These are phyloP conservation scores for Veloporphyrellus conicus DNA, from an alignment of 1,284 basidiomycete genomes.

Conservation along the genomic window DNA sequence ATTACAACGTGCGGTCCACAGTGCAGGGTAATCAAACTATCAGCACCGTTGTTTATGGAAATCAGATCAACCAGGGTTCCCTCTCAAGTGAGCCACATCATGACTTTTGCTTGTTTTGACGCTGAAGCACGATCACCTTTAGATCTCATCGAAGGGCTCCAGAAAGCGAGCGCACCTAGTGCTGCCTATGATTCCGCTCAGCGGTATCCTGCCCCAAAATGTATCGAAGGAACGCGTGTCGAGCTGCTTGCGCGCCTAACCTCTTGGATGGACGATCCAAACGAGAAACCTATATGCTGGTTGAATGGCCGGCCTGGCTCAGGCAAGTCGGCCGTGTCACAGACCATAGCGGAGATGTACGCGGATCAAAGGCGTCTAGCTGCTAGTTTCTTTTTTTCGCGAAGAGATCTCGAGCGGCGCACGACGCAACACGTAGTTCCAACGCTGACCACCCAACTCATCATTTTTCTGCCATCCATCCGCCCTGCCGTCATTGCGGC, in stretches of 20 bases:
- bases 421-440: conserved; percentile 16
- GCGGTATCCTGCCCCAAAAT: conserved; percentile 22
- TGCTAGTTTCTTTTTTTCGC: conserved; percentile 23
- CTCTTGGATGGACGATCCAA: conserved; percentile 15
- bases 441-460: conserved; percentile 13
- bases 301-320: conserved; percentile 20
- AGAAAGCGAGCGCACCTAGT: conserved; percentile 18
- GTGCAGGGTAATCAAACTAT: conserved; percentile 16
- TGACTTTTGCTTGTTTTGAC: background rate
- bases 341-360: conserved; percentile 20
- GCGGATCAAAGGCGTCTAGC: conserved; percentile 11
- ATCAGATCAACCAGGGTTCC: conserved; percentile 16
- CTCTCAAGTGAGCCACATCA: conserved; percentile 6
- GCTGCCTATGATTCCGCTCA: conserved; percentile 19
- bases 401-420: conserved; percentile 17
- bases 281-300: conserved; percentile 17
- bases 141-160: conserved; percentile 14
- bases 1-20: conserved; percentile 4
- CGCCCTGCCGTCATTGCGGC: conserved; percentile 14
- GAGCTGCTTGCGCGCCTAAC: conserved; percentile 17
- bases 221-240: conserved; percentile 21
- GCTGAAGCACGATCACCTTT: background rate
- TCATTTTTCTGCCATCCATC: conserved; percentile 13
- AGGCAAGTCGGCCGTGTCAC: conserved; percentile 23
- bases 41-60: conserved; percentile 14